A percentile compares a stretch with the other conserved stretches of the same genome.
Conservation (phyloP, 768 basidiomycete species). For the Clavaria fumosa region DNA sequence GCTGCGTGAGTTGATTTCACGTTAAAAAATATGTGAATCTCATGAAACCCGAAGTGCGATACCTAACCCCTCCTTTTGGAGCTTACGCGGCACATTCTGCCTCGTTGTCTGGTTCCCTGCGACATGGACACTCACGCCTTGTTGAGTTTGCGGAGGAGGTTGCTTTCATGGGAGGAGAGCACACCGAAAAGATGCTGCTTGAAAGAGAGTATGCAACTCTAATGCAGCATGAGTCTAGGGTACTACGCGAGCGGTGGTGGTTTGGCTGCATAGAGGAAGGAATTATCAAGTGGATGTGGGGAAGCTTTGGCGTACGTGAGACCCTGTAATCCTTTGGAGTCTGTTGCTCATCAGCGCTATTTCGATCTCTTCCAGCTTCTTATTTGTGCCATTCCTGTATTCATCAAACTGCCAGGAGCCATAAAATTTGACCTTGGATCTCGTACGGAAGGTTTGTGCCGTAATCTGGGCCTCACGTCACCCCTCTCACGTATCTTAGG, state of each 20-base stretch:
- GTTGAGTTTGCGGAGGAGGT: conserved; percentile 83
- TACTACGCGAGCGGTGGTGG: conserved; percentile 72
- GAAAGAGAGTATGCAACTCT: conserved; percentile 80
- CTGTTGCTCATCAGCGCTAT: conserved; percentile 5
- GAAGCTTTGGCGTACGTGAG: conserved; percentile 71
- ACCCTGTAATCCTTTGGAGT: neutral
- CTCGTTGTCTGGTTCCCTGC: conserved; percentile 74
- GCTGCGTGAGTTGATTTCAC: conserved; percentile 39
- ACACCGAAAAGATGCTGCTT: conserved; percentile 80
- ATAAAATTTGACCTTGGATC: conserved; percentile 56
- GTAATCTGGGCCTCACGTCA: neutral
- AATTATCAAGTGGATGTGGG: conserved; percentile 95
- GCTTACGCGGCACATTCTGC: conserved; percentile 80
- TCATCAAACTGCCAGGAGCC: conserved; percentile 71
- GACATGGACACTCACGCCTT: conserved; percentile 84
- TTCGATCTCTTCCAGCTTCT: conserved; percentile 47
- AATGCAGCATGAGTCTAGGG: conserved; percentile 72
- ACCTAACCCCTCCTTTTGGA: conserved; percentile 84
- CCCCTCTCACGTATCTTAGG: conserved; percentile 29
- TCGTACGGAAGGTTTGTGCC: conserved; percentile 64
- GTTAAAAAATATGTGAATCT: too few species aligned
- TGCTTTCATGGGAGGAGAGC: conserved; percentile 78
- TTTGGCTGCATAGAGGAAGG: conserved; percentile 89
- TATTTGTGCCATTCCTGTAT: conserved; percentile 88
- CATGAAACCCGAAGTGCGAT: too few species aligned